Evolutionary conservation across 176 grass and related monocot genomes (phyloP).

Genomic region (Otatea glauca): DNA sequence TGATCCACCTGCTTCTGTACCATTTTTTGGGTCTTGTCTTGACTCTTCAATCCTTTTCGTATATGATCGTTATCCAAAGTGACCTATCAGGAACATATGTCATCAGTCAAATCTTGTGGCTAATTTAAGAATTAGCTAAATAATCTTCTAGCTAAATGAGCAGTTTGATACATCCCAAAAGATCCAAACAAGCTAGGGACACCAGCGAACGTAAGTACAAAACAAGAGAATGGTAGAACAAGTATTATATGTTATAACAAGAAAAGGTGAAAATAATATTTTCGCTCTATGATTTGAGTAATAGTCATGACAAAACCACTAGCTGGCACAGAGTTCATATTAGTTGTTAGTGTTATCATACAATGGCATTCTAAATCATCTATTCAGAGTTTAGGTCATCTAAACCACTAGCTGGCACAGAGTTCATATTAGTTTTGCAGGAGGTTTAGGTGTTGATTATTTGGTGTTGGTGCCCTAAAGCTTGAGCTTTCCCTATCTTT

Average conservation of each 20-base stretch:
- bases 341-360: too few species aligned
- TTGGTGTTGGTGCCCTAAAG: not conserved
- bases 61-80: slow-evolving; percentile 6
- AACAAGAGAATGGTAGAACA: not conserved
- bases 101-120: not conserved
- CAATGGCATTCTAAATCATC: too few species aligned
- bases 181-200: not conserved
- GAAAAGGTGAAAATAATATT: too few species aligned
- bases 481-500: not conserved
- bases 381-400: too few species aligned
- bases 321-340: too few species aligned
- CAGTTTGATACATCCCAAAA: not conserved
- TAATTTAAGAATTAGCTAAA: not conserved
- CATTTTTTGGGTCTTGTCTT: not conserved
- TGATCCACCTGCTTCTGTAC: not conserved
- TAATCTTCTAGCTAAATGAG: not conserved
- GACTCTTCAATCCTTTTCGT: not conserved
- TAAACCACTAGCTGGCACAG: too few species aligned
- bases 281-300: too few species aligned
- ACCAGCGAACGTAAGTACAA: not conserved
- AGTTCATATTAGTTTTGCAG: not conserved
- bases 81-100: not conserved
- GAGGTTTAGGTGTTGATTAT: not conserved
- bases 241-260: too few species aligned
- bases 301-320: too few species aligned